These are phyloP conservation scores for Periconia sp. DNA, from an alignment of 2,329 filamentous ascomycete species.

Conservation along the genomic window DNA sequence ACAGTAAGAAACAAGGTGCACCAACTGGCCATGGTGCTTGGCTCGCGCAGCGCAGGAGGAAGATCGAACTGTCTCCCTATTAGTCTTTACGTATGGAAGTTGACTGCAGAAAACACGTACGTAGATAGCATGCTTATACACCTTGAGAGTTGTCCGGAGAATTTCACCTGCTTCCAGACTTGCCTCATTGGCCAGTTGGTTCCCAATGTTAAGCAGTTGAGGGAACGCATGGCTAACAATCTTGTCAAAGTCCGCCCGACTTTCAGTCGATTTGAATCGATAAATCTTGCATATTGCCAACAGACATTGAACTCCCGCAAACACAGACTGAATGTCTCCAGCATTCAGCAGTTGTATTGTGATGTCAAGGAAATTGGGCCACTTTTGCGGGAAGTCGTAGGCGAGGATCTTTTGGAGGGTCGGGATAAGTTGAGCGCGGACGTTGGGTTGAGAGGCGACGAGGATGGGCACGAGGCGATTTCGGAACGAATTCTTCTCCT, in stretches of 20 bases:
- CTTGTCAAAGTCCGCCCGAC: slow-evolving; percentile 84
- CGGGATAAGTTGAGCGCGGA: slow-evolving; percentile 91
- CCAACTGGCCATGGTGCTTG: slow-evolving; percentile 88
- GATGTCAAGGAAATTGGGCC: slow-evolving; percentile 93
- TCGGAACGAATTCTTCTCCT: slow-evolving; percentile 84
- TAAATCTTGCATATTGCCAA: slow-evolving; percentile 94
- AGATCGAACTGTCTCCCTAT: slow-evolving; percentile 73
- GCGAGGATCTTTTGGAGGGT: slow-evolving; percentile 95
- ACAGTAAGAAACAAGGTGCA: slow-evolving; percentile 92
- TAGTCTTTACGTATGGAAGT: slow-evolving; percentile 22
- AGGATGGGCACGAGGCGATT: slow-evolving; percentile 87
- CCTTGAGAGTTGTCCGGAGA: slow-evolving; percentile 91
- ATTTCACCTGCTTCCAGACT: slow-evolving; percentile 96
- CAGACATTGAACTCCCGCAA: slow-evolving; percentile 91
- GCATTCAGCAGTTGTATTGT: slow-evolving; percentile 86
- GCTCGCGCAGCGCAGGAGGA: slow-evolving; percentile 72
- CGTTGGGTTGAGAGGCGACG: slow-evolving; percentile 74
- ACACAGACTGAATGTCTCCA: slow-evolving; percentile 82
- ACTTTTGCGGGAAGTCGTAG: slow-evolving; percentile 90
- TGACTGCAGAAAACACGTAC: slow-evolving; percentile 57
- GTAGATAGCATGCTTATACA: slow-evolving; percentile 98
- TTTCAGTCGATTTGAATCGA: slow-evolving; percentile 85
- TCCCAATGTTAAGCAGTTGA: slow-evolving; percentile 81
- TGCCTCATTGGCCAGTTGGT: slow-evolving; percentile 84
- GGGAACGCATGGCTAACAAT: slow-evolving; percentile 93